Base-by-base conservation (phyloP, 305 asterid species). In the Withania somnifera region DNA sequence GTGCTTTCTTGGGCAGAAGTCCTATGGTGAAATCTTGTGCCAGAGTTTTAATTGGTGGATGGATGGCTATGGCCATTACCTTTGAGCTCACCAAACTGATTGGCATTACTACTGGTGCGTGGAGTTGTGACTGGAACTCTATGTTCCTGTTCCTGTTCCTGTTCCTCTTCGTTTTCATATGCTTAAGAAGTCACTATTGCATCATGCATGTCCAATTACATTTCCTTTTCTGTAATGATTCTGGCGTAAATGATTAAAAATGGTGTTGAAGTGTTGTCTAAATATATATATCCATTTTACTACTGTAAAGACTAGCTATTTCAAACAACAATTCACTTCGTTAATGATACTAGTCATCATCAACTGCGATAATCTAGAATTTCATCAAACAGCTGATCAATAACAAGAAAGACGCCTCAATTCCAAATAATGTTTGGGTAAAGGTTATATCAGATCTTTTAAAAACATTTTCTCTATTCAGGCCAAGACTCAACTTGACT, bases 21-120 rank as follows among this genome's bases (percentile, higher is more conserved):
- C 84, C 92, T 22, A 83, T 80, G 79, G 84, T 86, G 85, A 86
- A 66, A 36, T 83, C 89, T 6, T 79, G 85, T 9, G 22, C 82
- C 81, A 86, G 94, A 86, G 90, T 89, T 82, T 20, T 89, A 82
- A 9, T 88, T 51, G 94, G 94, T 50, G 94, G 94, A 15, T 89
- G 92, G 94, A 10, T 86, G 82, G 91, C 92, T 0, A 89, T 89
- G 92, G 94, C 87, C 17, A 83, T 88, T 58, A 88, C 92, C 30
- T 91, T 88, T 76, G 89, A 91, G 15, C 61, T 89, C 4, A 91
- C 93, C 3, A 91, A 86, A 86, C 81, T 86, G 34, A 83, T 91
- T 17, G 87, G 91, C n/a, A n/a, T n/a, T 52, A 81, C 85, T 0
- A 75, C 50, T 67, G 88, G 84, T n/a, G n/a, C 30, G 28, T 68